Evolutionary conservation across 2,329 filamentous ascomycete genomes (phyloP), one percentile per base, ranked within the genome.

Genomic region (Aspergillus sp.): DNA sequence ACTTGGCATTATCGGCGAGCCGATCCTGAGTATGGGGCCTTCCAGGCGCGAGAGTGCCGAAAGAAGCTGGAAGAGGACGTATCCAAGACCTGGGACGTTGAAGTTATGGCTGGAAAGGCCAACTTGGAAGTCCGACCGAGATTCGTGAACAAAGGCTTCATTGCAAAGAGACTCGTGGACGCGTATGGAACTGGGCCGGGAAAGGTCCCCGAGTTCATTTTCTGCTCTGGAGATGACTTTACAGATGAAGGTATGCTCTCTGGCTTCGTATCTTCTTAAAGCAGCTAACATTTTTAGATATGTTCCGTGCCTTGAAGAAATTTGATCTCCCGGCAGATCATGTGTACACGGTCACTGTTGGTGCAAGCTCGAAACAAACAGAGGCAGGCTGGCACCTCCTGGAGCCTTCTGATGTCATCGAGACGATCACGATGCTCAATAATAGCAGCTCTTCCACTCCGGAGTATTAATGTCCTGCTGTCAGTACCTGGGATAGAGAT

Each of bases 131-230:
- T 98, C 34, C 89, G 95, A n/a, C 94, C 94, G 30, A 93, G 89
- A 0, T 97, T 96, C 72, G 93, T 99, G 80, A 98, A 98, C 84
- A 99, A 99, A 82, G 95, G 95, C 31, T 93, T 96, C 78, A 98
- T 98, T 66, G 91, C 89, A 17, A 93, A 92, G 80, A 88, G 89
- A 6, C 84, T 99, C 19, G 88, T 98, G 43, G 81, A 86, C 23
- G 88, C 88, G 52, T 96, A 96, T 76, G 88, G 82, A 46, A 74
- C 69, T 7, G 80, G 78, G 1, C 76, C 77, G 1, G 82, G 82
- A 4, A 82, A 87, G 54, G 85, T 85, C 57, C 86, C 93, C 0
- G 92, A 94, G 68, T 97, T 98, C 72, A 88, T 96, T 11, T 83
- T 98, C 55, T 99, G 95, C 77, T 81, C 93, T 64, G 95, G 95